A percentile compares a stretch with the other conserved stretches of the same genome.
phyloP scores from a whole-genome alignment of 805 yeast genomes.

The Candida chilensis region DNA sequence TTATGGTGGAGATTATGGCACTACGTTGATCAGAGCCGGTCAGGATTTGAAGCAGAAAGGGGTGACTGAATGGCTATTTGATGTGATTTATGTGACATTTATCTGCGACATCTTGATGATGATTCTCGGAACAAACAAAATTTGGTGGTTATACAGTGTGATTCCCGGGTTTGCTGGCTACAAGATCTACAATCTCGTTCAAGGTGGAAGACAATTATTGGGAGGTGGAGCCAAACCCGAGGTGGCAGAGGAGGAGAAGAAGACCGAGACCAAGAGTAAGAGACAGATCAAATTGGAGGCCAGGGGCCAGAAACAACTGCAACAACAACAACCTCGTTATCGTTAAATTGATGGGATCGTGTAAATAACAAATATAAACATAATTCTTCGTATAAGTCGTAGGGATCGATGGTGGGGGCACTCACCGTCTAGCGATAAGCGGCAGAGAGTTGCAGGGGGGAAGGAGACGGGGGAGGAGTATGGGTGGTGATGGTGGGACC shows the following conservation, averaged over 20 bases:
- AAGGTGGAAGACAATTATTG: slow-evolving; percentile 10
- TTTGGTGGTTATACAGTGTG: slow-evolving; percentile 46
- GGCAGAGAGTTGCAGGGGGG: no score
- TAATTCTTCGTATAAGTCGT: background rate
- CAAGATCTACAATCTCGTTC: slow-evolving; percentile 31
- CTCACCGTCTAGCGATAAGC: no score
- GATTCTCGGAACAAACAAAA: slow-evolving; percentile 44
- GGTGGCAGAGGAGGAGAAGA: background rate
- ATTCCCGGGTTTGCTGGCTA: slow-evolving; percentile 45
- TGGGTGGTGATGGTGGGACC: no score
- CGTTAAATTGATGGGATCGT: background rate
- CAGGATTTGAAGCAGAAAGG: slow-evolving; percentile 55
- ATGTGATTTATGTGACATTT: slow-evolving; percentile 59
- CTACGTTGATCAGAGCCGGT: slow-evolving; percentile 44
- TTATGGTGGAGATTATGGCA: slow-evolving; percentile 25
- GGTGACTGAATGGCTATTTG: slow-evolving; percentile 65
- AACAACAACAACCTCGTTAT: background rate
- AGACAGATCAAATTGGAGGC: slow-evolving; percentile 1
- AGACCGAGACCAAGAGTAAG: background rate
- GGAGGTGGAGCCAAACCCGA: slow-evolving; percentile 8
- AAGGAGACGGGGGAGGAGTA: no score
- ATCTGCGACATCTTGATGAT: slow-evolving; percentile 44
- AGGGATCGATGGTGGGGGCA: no score
- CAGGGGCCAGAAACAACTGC: background rate
- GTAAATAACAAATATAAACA: slow-evolving; percentile 3